phyloP scores from a whole-genome alignment of 805 yeast genomes.

The Wickerhamiella azyma region DNA sequence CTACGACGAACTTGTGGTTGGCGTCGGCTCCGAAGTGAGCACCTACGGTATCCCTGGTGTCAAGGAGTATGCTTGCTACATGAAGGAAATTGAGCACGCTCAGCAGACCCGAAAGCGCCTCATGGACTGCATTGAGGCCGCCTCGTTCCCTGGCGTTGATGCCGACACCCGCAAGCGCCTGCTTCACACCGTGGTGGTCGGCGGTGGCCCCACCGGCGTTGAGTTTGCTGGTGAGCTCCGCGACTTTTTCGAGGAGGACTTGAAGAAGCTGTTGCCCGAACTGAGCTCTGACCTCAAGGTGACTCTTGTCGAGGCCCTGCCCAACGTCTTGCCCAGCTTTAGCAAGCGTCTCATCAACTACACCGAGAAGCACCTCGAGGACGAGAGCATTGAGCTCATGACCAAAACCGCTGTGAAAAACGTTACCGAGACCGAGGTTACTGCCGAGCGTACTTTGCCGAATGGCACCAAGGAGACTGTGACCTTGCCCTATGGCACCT shows the following conservation, averaged over 20 bases:
- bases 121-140: slow-evolving; percentile 81
- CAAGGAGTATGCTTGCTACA: slow-evolving; percentile 65
- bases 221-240: slow-evolving; percentile 94
- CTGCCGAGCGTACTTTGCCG: slow-evolving; percentile 52
- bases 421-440: slow-evolving; percentile 58
- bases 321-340: slow-evolving; percentile 56
- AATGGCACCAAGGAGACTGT: slow-evolving; percentile 50
- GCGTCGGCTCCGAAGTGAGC: slow-evolving; percentile 91
- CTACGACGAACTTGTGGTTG: slow-evolving; percentile 78
- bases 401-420: slow-evolving; percentile 81
- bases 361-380: slow-evolving; percentile 63
- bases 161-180: slow-evolving; percentile 74
- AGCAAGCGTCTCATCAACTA: slow-evolving; percentile 38
- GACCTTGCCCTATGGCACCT: slow-evolving; percentile 76
- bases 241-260: slow-evolving; percentile 86
- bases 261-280: slow-evolving; percentile 78
- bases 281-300: slow-evolving; percentile 72
- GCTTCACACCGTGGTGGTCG: slow-evolving; percentile 80
- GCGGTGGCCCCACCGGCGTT: slow-evolving; percentile 99
- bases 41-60: slow-evolving; percentile 95
- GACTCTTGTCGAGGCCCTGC: slow-evolving; percentile 79
- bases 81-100: slow-evolving; percentile 84
- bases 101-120: slow-evolving; percentile 67
- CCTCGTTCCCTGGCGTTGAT: slow-evolving; percentile 52
- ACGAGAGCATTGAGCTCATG: slow-evolving; percentile 55